Evolutionary conservation across 495 filamentous ascomycete genomes (phyloP), one percentile per base, ranked within the genome.

Genomic region (Xylaria cubensis): DNA sequence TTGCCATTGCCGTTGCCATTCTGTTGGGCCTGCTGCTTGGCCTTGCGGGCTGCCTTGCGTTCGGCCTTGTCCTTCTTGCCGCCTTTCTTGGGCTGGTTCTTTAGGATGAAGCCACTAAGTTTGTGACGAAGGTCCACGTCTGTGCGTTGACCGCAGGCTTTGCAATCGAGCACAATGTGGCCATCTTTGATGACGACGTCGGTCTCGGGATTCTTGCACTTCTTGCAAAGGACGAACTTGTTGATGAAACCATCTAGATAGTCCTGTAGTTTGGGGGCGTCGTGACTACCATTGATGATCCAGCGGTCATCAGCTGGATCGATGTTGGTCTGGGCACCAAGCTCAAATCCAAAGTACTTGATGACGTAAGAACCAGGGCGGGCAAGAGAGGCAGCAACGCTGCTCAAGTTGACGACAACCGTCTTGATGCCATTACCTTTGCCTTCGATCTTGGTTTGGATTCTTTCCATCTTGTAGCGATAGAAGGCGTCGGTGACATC

Each of bases 271-370:
- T 99, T 99, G 80, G 86, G 78, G 70, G 96, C 91, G 74, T 99
- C 96, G 82, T 99, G 96, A 73, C 96, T 94, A 82, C 96, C 96
- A 84, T 99, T 99, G 88, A 99, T 98, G 85, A 99, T 99, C 93
- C 97, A 99, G 77, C 96, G 96, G 82, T 99, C 96, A 83, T 99
- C 96, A 44, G 93, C 88, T 67, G 96, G 96, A 82, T 97, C 96
- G 73, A 92, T 95, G 82, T 97, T 99, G 85, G 97, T 97, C 85
- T 98, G 96, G 69, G 96, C 96, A 78, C 96, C 96, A 24, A 99
- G 90, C 83, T 99, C 96, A 79, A 99, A 99, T 72, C 97, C 96
- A 80, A 99, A 99, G 88, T 97, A 99, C 86, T 99, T 99, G 91
- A 99, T 98, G 78, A 99, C 90, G 79, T 97, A 97, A 74, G 92